A percentile compares a stretch with the other conserved stretches of the same genome.
These are phyloP conservation scores for Cutaneotrichosporon mucoides DNA, from an alignment of 1,284 basidiomycete species.

Conservation along the genomic window DNA sequence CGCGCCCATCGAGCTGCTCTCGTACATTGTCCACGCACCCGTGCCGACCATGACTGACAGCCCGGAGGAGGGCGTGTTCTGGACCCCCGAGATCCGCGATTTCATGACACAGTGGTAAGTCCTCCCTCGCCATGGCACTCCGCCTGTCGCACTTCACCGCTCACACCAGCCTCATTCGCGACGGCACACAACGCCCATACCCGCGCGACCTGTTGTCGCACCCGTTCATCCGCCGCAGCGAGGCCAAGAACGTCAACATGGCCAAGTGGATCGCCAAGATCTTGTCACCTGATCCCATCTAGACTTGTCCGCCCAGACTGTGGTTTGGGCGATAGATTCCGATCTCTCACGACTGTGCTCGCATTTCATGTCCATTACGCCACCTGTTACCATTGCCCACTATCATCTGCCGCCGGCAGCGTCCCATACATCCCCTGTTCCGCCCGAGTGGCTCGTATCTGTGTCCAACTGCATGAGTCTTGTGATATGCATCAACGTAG, in stretches of 20 bases:
- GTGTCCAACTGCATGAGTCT: conserved; percentile 2
- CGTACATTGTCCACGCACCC: conserved; percentile 84
- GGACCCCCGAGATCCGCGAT: conserved; percentile 85
- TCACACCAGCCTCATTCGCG: conserved; percentile 34
- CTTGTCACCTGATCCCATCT: conserved; percentile 38
- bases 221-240: conserved; percentile 75
- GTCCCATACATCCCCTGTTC: neutral
- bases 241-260: conserved; percentile 81
- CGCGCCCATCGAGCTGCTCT: conserved; percentile 87
- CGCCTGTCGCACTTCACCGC: too few species aligned
- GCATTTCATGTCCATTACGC: neutral
- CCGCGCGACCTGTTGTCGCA: conserved; percentile 82
- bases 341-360: too few species aligned
- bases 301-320: neutral
- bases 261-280: conserved; percentile 84
- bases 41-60: conserved; percentile 67
- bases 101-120: conserved; percentile 84
- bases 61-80: conserved; percentile 54
- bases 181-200: conserved; percentile 64
- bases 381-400: neutral
- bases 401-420: neutral
- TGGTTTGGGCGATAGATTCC: too few species aligned
- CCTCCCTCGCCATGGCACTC: too few species aligned
- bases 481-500: conserved; percentile 1
- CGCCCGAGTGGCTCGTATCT: neutral